A percentile compares a stretch with the other conserved stretches of the same genome.
These are phyloP conservation scores for Amaranthus palmeri DNA, from an alignment of 148 eudicot genomes.

Conservation along the genomic window DNA sequence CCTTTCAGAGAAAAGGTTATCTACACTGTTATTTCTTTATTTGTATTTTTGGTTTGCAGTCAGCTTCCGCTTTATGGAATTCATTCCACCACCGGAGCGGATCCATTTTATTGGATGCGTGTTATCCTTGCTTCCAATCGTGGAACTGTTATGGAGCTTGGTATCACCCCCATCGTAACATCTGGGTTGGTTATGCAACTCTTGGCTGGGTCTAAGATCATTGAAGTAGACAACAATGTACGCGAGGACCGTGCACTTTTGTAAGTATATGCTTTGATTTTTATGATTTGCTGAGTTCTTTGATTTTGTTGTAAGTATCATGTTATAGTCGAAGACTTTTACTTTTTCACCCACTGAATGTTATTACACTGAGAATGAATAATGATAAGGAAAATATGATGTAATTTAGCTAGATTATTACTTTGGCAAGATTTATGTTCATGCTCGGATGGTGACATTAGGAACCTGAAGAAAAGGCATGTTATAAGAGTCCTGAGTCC, in stretches of 20 bases:
- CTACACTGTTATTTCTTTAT: slow-evolving; percentile 80
- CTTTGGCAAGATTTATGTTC: no score
- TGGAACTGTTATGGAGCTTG: slow-evolving; percentile 96
- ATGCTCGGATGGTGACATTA: no score
- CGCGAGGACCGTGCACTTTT: slow-evolving; percentile 88
- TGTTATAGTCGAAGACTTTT: neutral
- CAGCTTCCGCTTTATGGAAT: slow-evolving; percentile 91
- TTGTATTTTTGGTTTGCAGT: slow-evolving; percentile 79
- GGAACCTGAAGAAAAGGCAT: no score
- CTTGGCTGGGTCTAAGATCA: slow-evolving; percentile 84
- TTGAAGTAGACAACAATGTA: slow-evolving; percentile 88
- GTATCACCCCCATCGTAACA: slow-evolving; percentile 92
- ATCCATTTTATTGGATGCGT: slow-evolving; percentile 96
- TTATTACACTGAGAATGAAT: no score
- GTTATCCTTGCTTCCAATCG: slow-evolving; percentile 87
- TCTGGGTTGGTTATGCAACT: slow-evolving; percentile 92
- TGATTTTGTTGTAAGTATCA: neutral
- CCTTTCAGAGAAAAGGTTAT: slow-evolving; percentile 85
- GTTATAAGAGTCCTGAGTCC: no score
- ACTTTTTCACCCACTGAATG: no score
- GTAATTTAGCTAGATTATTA: no score
- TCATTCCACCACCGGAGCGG: slow-evolving; percentile 78
- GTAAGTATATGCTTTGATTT: slow-evolving; percentile 37
- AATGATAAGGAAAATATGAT: no score
- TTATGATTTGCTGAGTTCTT: neutral